Percentiles rank a stretch among this genome's conserved stretches.
Conservation (phyloP, 2,329 filamentous ascomycete species). For the Diatrype stigma region DNA sequence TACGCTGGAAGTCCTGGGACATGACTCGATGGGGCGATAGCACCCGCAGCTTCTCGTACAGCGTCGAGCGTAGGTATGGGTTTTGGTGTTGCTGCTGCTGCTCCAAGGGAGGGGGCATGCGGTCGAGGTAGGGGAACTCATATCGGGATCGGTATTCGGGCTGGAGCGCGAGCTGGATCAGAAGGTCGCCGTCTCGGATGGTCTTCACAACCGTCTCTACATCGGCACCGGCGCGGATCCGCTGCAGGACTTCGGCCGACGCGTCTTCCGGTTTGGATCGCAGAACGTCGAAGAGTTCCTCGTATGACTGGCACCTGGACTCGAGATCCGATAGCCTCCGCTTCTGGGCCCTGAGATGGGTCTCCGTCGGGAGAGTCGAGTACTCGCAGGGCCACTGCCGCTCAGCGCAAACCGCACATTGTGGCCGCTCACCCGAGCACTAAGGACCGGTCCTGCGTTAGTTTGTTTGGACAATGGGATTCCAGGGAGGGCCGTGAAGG, state of each 20-base stretch:
- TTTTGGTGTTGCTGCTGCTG: conserved; percentile 7
- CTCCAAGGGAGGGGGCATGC: conserved; percentile 13
- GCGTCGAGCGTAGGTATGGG: conserved; percentile 15
- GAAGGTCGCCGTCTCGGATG: conserved; percentile 17
- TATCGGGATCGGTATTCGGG: conserved; percentile 19
- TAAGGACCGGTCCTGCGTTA: conserved; percentile 4
- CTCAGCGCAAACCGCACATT: conserved; percentile 20
- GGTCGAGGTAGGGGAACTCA: conserved; percentile 18
- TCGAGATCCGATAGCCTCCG: conserved; percentile 18
- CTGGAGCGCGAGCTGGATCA: conserved; percentile 16
- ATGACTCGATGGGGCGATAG: background rate
- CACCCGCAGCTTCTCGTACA: conserved; percentile 10
- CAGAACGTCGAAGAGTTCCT: conserved; percentile 15
- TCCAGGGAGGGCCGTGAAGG: background rate
- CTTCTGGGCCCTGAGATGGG: conserved; percentile 20
- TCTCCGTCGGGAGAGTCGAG: conserved; percentile 20
- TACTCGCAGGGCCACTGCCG: conserved; percentile 20
- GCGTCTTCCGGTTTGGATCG: conserved; percentile 16
- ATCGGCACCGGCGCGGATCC: conserved; percentile 17
- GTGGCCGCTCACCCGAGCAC: conserved; percentile 21
- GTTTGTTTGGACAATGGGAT: background rate
- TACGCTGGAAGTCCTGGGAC: conserved; percentile 2
- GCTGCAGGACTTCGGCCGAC: conserved; percentile 10
- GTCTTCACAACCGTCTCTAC: conserved; percentile 13
- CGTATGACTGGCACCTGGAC: conserved; percentile 17